Evolutionary conservation across 352 stramenopile species (phyloP).

Genomic region (Phytophthora aleatoria): DNA sequence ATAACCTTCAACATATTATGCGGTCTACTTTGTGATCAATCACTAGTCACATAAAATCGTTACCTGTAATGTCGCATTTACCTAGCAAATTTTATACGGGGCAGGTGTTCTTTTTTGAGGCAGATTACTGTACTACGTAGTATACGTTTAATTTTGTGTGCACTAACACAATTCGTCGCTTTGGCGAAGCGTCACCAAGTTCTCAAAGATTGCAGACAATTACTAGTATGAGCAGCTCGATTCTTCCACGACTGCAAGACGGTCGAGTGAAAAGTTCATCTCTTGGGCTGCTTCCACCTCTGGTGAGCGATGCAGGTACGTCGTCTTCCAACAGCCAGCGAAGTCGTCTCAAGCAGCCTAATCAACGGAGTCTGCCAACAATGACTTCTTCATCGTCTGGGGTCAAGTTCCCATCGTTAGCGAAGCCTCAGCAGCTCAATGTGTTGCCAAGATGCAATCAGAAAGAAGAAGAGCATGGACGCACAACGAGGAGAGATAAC

Average conservation of each 20-base stretch:
- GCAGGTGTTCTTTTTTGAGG: no score
- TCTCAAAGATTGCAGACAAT: background rate
- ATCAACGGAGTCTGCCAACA: slow-evolving; percentile 12
- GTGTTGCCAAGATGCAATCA: slow-evolving; percentile 39
- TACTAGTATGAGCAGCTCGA: slow-evolving; percentile 16
- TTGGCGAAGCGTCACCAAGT: background rate
- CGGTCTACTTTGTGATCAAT: no score
- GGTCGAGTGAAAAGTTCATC: slow-evolving; percentile 14
- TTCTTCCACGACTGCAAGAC: slow-evolving; percentile 27
- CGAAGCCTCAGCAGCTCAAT: slow-evolving; percentile 28
- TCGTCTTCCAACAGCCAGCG: slow-evolving; percentile 13
- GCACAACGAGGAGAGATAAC: slow-evolving; percentile 12
- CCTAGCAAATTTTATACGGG: no score
- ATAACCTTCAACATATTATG: no score
- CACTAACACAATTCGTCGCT: slow-evolving; percentile 1
- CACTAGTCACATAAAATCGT: no score
- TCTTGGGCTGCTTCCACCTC: slow-evolving; percentile 22
- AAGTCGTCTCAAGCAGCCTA: slow-evolving; percentile 36
- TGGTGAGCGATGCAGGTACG: slow-evolving; percentile 9
- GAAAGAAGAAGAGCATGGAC: slow-evolving; percentile 28
- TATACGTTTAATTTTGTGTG: background rate
- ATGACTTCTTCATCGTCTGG: slow-evolving; percentile 16
- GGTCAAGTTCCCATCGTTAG: slow-evolving; percentile 48
- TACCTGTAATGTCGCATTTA: no score
- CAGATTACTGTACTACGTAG: no score